Evolutionary conservation across 192 early-diverging fungal genomes (phyloP).

Genomic region (Podila epigama): DNA sequence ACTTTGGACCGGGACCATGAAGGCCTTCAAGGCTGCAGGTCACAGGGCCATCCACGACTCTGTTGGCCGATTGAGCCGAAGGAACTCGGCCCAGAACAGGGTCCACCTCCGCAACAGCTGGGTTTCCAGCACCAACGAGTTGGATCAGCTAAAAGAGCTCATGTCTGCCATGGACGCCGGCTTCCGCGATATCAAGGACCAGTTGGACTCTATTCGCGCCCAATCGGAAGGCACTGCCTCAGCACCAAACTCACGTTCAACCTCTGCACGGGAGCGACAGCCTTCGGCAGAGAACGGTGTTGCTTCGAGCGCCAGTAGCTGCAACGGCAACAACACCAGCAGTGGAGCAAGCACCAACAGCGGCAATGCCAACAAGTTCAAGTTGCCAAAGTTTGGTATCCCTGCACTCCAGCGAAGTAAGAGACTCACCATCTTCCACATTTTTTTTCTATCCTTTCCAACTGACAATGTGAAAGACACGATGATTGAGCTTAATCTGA

Average conservation of each 20-base stretch:
- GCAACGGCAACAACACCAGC: slow-evolving; percentile 5
- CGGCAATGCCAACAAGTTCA: slow-evolving; percentile 16
- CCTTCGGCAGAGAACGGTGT: slow-evolving; percentile 1
- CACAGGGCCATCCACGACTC: slow-evolving; percentile 26
- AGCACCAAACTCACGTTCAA: background rate
- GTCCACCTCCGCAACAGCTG: slow-evolving; percentile 39
- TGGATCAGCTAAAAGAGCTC: slow-evolving; percentile 42
- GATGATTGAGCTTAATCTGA: too few species aligned
- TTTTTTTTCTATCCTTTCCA: background rate
- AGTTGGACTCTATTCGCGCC: slow-evolving; percentile 33
- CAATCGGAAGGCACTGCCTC: slow-evolving; percentile 9
- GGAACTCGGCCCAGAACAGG: slow-evolving; percentile 25
- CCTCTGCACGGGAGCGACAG: slow-evolving; percentile 23
- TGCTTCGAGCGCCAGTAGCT: background rate
- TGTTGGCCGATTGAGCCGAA: slow-evolving; percentile 22
- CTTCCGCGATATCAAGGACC: slow-evolving; percentile 40
- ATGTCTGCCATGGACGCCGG: slow-evolving; percentile 49
- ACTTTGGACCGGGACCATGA: slow-evolving; percentile 65
- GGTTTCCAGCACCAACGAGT: slow-evolving; percentile 23
- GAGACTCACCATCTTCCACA: background rate
- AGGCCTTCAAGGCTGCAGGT: slow-evolving; percentile 29
- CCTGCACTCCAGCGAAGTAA: slow-evolving; percentile 44
- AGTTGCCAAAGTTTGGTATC: slow-evolving; percentile 28
- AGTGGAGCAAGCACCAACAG: background rate
- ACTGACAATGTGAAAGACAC: too few species aligned